A percentile compares a stretch with the other conserved stretches of the same genome.
These are phyloP conservation scores for Plicaturopsis crispa DNA, from an alignment of 768 basidiomycete genomes.

Conservation along the genomic window DNA sequence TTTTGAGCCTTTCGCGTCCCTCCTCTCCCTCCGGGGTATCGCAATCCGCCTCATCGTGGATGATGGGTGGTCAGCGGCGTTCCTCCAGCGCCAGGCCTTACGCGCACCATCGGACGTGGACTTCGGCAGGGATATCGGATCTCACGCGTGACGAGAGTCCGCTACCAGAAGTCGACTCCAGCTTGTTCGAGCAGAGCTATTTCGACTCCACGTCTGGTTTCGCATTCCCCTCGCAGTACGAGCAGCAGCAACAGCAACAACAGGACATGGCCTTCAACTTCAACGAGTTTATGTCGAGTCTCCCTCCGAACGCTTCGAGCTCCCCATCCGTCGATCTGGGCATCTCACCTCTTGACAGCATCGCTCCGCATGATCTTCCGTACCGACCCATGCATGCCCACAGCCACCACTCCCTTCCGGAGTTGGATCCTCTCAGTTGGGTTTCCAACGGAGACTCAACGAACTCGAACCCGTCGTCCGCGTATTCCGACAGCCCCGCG, in stretches of 20 bases:
- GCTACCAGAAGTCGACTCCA: constrained; percentile 41
- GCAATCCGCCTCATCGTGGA: constrained; percentile 19
- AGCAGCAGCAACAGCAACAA: not conserved
- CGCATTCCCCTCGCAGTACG: constrained; percentile 11
- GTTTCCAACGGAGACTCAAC: constrained; percentile 11
- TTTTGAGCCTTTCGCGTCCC: constrained; percentile 33
- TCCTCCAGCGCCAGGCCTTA: constrained; percentile 41
- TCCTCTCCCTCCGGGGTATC: constrained; percentile 30
- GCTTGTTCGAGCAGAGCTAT: constrained; percentile 39
- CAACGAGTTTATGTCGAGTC: constrained; percentile 16
- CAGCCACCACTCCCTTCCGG: constrained; percentile 7
- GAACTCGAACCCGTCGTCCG: constrained; percentile 29
- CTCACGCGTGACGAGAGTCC: constrained; percentile 38
- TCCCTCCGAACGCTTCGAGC: constrained; percentile 14
- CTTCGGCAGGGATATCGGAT: constrained; percentile 15
- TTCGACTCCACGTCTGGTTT: constrained; percentile 18
- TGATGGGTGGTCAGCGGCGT: constrained; percentile 36
- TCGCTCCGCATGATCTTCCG: constrained; percentile 13
- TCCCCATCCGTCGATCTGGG: constrained; percentile 11
- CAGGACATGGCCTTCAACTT: constrained; percentile 9
- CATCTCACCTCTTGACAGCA: constrained; percentile 19
- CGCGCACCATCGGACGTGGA: constrained; percentile 27
- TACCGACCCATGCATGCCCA: constrained; percentile 6
- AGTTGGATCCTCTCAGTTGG: constrained; percentile 13
- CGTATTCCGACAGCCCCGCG: constrained; percentile 35